Percentiles rank a stretch among this genome's conserved stretches.
These are phyloP conservation scores for Pyrenophora graminea DNA, from an alignment of 2,329 filamentous ascomycete genomes.

Conservation along the genomic window DNA sequence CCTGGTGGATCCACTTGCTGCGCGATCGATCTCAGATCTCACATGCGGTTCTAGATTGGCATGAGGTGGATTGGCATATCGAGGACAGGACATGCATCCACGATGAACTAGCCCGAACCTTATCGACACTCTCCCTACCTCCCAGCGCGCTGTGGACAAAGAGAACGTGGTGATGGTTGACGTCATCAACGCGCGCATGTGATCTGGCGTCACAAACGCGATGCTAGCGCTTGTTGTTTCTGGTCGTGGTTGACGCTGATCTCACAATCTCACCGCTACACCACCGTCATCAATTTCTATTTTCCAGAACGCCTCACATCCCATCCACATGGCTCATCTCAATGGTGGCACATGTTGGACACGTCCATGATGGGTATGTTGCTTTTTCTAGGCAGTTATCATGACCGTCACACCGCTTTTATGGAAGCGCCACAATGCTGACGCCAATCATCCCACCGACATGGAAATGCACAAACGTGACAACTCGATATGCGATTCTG, in stretches of 20 bases:
- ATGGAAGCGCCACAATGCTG: background rate
- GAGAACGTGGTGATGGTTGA: conserved; percentile 1
- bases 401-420: background rate
- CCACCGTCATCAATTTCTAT: background rate
- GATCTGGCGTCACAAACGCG: conserved; percentile 11
- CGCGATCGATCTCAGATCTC: conserved; percentile 10
- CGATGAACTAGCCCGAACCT: background rate
- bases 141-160: background rate
- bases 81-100: background rate
- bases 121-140: background rate
- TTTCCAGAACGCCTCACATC: background rate
- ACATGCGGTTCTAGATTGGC: conserved; percentile 7
- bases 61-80: background rate
- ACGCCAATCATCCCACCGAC: background rate
- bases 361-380: background rate
- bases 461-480: too few species aligned
- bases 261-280: conserved; percentile 3
- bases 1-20: conserved; percentile 1
- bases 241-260: background rate
- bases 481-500: too few species aligned
- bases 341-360: too few species aligned
- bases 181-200: conserved; percentile 11
- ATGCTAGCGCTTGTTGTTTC: background rate
- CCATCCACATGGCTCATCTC: background rate
- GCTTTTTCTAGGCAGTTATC: background rate